Percentiles rank a stretch among this genome's conserved stretches.
Evolutionary conservation across 768 basidiomycete species (phyloP).

Genomic region (Kwoniella sp.): DNA sequence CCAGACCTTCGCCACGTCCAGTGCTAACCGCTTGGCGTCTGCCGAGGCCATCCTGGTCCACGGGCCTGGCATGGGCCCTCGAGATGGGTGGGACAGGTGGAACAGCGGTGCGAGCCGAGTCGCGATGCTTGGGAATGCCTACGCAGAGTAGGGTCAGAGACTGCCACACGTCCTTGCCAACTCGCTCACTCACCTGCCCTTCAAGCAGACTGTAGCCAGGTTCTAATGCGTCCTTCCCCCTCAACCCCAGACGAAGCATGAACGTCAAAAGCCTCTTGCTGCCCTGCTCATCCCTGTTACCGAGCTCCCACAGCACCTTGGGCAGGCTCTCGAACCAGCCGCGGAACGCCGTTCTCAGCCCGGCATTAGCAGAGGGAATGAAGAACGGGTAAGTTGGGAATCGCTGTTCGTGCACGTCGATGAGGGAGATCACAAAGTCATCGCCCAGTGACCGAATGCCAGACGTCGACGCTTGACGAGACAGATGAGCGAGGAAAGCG

Average conservation of each 20-base stretch:
- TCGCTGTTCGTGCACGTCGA: conserved; percentile 57
- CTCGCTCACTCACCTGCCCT: conserved; percentile 9
- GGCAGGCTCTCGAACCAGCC: conserved; percentile 76
- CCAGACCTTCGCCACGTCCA: conserved; percentile 58
- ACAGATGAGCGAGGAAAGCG: conserved; percentile 65
- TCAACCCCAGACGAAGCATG: conserved; percentile 54
- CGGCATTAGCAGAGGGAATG: conserved; percentile 18
- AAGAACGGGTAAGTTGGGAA: conserved; percentile 40
- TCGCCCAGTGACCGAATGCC: conserved; percentile 64
- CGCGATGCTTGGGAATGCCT: conserved; percentile 58
- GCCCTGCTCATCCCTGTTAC: conserved; percentile 56
- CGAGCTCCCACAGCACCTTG: conserved; percentile 78
- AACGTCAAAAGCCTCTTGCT: conserved; percentile 63
- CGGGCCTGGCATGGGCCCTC: conserved; percentile 71
- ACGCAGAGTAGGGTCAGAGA: conserved; percentile 4
- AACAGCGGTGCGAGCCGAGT: conserved; percentile 75
- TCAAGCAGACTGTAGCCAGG: conserved; percentile 8
- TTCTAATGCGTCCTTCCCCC: conserved; percentile 23
- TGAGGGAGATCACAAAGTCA: conserved; percentile 68
- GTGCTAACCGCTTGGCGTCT: conserved; percentile 57
- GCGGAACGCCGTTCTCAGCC: conserved; percentile 33
- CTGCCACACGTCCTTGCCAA: not conserved
- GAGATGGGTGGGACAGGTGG: conserved; percentile 66
- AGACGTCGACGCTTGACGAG: conserved; percentile 59
- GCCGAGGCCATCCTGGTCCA: conserved; percentile 61